A percentile compares a stretch with the other conserved stretches of the same genome.
Evolutionary conservation across 2,329 filamentous ascomycete species (phyloP).

Genomic region (Aspergillus tamarii): DNA sequence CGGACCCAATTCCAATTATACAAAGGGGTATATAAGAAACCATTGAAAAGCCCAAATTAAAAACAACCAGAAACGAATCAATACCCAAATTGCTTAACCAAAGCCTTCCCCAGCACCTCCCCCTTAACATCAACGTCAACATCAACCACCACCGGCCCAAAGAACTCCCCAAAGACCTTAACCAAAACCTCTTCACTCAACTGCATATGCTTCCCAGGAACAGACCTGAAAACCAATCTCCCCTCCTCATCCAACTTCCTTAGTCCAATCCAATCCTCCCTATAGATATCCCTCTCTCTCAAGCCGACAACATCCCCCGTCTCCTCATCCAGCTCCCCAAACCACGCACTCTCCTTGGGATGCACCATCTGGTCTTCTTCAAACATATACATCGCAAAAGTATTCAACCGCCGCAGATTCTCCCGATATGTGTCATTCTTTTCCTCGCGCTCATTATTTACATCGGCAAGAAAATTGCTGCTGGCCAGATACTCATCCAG

Average conservation of each 20-base stretch:
- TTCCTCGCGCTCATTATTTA: constrained; percentile 83
- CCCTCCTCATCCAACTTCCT: constrained; percentile 77
- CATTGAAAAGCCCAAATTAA: not conserved
- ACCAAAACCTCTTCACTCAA: constrained; percentile 68
- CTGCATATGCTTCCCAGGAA: constrained; percentile 82
- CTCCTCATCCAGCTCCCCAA: constrained; percentile 78
- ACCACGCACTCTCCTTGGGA: constrained; percentile 90
- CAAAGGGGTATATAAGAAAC: constrained; percentile 2
- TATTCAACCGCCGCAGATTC: constrained; percentile 70
- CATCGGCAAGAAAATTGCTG: constrained; percentile 89
- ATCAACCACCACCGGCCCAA: constrained; percentile 36
- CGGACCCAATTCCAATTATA: not conserved
- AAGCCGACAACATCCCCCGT: constrained; percentile 65
- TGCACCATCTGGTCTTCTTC: constrained; percentile 82
- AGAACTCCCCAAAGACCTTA: constrained; percentile 62
- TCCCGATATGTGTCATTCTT: constrained; percentile 77
- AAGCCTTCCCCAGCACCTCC: not conserved
- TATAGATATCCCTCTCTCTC: constrained; percentile 72
- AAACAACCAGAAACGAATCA: not conserved
- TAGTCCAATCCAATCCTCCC: constrained; percentile 91
- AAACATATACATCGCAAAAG: constrained; percentile 89
- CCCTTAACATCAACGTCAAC: not conserved
- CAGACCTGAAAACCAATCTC: constrained; percentile 73
- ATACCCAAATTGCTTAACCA: constrained; percentile 25
- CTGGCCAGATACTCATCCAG: constrained; percentile 73